phyloP scores from a whole-genome alignment of 2,329 filamentous ascomycete species.

The Neoascochyta sp. region DNA sequence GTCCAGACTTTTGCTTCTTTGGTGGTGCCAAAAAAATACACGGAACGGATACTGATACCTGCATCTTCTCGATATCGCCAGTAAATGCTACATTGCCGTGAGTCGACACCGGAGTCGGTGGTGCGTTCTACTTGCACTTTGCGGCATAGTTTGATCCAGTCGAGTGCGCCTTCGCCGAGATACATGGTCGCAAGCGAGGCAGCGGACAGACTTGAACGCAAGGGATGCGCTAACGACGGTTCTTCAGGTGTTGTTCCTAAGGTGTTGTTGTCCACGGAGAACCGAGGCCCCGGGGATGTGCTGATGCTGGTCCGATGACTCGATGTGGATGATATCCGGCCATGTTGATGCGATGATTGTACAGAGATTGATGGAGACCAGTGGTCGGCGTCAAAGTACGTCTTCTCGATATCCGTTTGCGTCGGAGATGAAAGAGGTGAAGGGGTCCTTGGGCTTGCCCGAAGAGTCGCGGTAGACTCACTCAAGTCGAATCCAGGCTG shows the following conservation, averaged over 20 bases:
- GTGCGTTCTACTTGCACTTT: conserved; percentile 28
- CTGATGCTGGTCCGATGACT: conserved; percentile 15
- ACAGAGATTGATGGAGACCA: background rate
- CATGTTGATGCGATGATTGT: too few species aligned
- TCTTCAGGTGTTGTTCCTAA: conserved; percentile 21
- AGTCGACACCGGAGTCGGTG: conserved; percentile 7
- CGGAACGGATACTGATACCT: conserved; percentile 22
- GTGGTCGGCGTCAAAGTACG: background rate
- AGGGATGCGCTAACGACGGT: conserved; percentile 3
- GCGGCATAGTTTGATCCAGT: conserved; percentile 27
- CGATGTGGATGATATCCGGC: conserved; percentile 22
- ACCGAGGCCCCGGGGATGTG: conserved; percentile 11
- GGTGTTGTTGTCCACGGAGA: conserved; percentile 11
- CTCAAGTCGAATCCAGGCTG: conserved; percentile 6
- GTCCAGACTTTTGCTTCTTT: conserved; percentile 23
- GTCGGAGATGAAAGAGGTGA: conserved; percentile 13
- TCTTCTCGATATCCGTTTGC: conserved; percentile 4
- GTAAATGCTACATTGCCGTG: conserved; percentile 21
- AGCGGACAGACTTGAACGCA: conserved; percentile 16
- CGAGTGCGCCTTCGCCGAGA: conserved; percentile 25
- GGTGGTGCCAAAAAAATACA: conserved; percentile 17
- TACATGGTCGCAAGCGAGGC: conserved; percentile 22
- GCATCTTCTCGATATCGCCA: conserved; percentile 30
- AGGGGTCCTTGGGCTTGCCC: conserved; percentile 7
- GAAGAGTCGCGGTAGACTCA: conserved; percentile 12